A percentile compares a stretch with the other conserved stretches of the same genome.
phyloP scores from a whole-genome alignment of 2,329 filamentous ascomycete species.

The Polychaeton citri region DNA sequence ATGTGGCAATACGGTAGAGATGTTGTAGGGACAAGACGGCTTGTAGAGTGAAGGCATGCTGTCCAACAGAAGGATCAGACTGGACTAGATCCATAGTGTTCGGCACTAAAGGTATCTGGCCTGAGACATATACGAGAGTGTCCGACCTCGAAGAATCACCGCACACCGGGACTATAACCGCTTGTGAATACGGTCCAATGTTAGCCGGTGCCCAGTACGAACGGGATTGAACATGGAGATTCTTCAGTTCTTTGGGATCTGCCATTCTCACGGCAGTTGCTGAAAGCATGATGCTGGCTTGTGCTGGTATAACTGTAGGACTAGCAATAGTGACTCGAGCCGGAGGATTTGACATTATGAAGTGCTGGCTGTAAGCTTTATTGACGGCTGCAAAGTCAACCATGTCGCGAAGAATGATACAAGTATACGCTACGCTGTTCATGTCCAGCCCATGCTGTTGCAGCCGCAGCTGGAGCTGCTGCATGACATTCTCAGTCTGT shows the following conservation, averaged over 20 bases:
- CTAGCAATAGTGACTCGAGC: conserved; percentile 73
- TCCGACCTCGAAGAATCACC: conserved; percentile 8
- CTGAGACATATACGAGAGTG: conserved; percentile 55
- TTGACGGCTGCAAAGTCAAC: conserved; percentile 66
- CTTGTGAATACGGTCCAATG: conserved; percentile 93
- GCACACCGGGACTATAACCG: conserved; percentile 42
- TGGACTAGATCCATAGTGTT: conserved; percentile 52
- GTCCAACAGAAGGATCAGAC: background rate
- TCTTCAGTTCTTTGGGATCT: conserved; percentile 24
- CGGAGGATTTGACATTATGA: conserved; percentile 67
- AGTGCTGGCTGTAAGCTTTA: conserved; percentile 59
- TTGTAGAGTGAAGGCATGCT: conserved; percentile 32
- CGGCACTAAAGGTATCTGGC: conserved; percentile 81
- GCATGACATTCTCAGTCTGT: conserved; percentile 28
- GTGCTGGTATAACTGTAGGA: conserved; percentile 49
- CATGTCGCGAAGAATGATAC: conserved; percentile 67
- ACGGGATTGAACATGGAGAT: conserved; percentile 76
- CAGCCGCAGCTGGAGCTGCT: conserved; percentile 19
- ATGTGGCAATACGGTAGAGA: conserved; percentile 66
- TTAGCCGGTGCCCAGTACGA: conserved; percentile 98
- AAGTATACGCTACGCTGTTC: conserved; percentile 28
- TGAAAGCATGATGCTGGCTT: conserved; percentile 48
- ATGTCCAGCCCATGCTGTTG: conserved; percentile 14
- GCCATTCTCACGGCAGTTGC: conserved; percentile 28
- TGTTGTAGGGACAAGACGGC: conserved; percentile 71